Conservation (phyloP, 768 basidiomycete genomes). For the Postia placenta region DNA sequence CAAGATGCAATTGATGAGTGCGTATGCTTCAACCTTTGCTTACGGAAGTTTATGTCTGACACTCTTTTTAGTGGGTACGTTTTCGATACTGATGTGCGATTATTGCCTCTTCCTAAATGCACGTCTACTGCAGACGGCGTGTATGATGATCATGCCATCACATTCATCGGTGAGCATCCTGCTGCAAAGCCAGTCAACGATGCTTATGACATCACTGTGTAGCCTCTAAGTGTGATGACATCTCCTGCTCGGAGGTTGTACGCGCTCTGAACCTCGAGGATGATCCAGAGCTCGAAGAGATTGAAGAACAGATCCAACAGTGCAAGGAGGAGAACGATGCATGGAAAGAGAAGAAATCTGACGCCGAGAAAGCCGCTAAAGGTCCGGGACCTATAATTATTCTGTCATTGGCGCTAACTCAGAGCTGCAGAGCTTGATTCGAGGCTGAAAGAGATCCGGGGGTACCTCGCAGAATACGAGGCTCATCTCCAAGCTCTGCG, state of each 20-base stretch:
- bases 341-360: slow-evolving; percentile 36
- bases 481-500: slow-evolving; percentile 42
- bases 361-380: slow-evolving; percentile 34
- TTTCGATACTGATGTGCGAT: too few relatives aligned
- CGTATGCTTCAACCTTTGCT: slow-evolving; percentile 14
- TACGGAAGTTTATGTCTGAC: neutral
- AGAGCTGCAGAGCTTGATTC: slow-evolving; percentile 30
- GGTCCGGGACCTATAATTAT: slow-evolving; percentile 24
- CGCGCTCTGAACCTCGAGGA: slow-evolving; percentile 43
- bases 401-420: neutral
- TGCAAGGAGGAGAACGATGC: slow-evolving; percentile 30
- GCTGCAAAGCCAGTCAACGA: neutral
- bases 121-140: slow-evolving; percentile 3
- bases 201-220: neutral
- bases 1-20: slow-evolving; percentile 56
- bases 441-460: slow-evolving; percentile 34
- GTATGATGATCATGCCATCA: slow-evolving; percentile 53
- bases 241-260: slow-evolving; percentile 55
- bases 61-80: slow-evolving; percentile 17
- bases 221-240: slow-evolving; percentile 62
- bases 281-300: slow-evolving; percentile 44
- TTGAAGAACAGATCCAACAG: slow-evolving; percentile 39
- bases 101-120: too few relatives aligned
- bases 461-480: slow-evolving; percentile 33
- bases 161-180: slow-evolving; percentile 45